Base-by-base conservation (phyloP, 805 yeast species). In the Metschnikowia kunwiensis region DNA sequence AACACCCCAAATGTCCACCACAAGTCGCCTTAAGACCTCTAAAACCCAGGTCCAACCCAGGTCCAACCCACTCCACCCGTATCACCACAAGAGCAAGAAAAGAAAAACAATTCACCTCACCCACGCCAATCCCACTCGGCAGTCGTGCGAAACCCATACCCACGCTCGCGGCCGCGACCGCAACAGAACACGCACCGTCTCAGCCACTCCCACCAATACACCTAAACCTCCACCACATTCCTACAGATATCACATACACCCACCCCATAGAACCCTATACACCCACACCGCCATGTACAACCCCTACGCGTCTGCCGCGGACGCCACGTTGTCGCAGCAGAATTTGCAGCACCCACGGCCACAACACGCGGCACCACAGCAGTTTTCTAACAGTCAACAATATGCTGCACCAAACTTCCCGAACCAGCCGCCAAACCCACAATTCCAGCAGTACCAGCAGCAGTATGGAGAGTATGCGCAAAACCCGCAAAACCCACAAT, bases 231-330 rank as follows among this genome's bases (percentile, higher is more conserved):
- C 24, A 5, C 5, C 5, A 21, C 9, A 3, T 21, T 21, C 5
- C 24, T 21, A 3, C 24, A 21, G 24, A 9, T 21, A 21, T 21
- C 24, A 21, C n/a, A n/a, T n/a, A n/a, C n/a, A n/a, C n/a, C n/a
- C n/a, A n/a, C n/a, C n/a, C n/a, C n/a, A n/a, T n/a, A n/a, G n/a
- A n/a, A n/a, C n/a, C n/a, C n/a, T n/a, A n/a, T n/a, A n/a, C n/a
- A n/a, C n/a, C n/a, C n/a, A n/a, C n/a, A n/a, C n/a, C n/a, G 5
- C 26, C 12, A 66, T 67, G 73, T 66, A 63, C 43, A 60, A 60
- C 35, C 72, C 73, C 5, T 67, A 66, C 47, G 64, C 65, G 12
- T 46, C 59, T 34, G 49, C 50, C 12, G 54, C 41, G 11, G 48
- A 40, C 24, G 24, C 44, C 18, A 32, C 34, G n/a, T 37, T 38